Evolutionary conservation across 2,329 filamentous ascomycete genomes (phyloP).

Genomic region (Talaromyces sp.): DNA sequence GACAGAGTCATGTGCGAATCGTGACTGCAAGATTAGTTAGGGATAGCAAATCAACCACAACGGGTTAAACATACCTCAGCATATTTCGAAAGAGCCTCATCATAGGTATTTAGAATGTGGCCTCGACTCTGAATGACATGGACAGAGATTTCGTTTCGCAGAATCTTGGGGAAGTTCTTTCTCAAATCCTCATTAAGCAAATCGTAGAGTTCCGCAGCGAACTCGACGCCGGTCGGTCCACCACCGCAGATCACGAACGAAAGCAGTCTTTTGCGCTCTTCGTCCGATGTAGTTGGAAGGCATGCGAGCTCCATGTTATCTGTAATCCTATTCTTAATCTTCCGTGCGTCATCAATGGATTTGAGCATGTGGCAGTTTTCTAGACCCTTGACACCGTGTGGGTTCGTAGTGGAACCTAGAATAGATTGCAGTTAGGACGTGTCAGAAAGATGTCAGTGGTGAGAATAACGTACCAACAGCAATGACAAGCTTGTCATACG

Average conservation of each 20-base stretch:
- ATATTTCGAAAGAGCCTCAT: conserved; percentile 87
- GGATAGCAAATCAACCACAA: neutral
- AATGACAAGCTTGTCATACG: conserved; percentile 94
- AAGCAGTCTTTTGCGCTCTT: conserved; percentile 78
- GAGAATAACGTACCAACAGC: conserved; percentile 61
- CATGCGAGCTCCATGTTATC: conserved; percentile 87
- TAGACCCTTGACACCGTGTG: conserved; percentile 91
- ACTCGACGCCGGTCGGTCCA: conserved; percentile 94
- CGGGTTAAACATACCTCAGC: conserved; percentile 59
- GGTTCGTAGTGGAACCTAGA: conserved; percentile 77
- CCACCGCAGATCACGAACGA: conserved; percentile 97
- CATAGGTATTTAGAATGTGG: conserved; percentile 97
- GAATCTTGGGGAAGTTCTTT: conserved; percentile 74
- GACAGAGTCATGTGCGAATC: conserved; percentile 86
- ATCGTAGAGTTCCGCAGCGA: conserved; percentile 93
- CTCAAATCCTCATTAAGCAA: conserved; percentile 92
- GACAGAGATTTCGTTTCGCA: conserved; percentile 97
- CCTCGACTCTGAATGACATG: conserved; percentile 92
- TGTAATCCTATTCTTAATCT: conserved; percentile 83
- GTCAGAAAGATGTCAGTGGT: neutral
- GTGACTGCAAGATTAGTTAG: conserved; percentile 46
- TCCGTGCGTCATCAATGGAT: conserved; percentile 85
- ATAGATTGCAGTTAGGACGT: conserved; percentile 12
- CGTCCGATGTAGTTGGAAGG: conserved; percentile 85
- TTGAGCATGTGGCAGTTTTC: conserved; percentile 95